phyloP scores from a whole-genome alignment of 768 basidiomycete species.

The Phallus indusiatus region DNA sequence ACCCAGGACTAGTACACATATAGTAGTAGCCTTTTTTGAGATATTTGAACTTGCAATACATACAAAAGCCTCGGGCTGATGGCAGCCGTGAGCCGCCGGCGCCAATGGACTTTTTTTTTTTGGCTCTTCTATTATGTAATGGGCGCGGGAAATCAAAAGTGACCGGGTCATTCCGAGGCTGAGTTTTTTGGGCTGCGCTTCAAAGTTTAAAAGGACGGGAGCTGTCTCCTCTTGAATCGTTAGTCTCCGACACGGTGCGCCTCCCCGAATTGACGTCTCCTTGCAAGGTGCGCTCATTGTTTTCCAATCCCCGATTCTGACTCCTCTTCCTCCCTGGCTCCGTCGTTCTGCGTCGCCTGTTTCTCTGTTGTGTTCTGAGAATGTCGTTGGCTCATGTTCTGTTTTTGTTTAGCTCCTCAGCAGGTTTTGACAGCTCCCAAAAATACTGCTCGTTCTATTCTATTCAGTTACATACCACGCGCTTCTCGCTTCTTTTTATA shows the following conservation, averaged over 20 bases:
- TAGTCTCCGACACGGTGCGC: slow-evolving; percentile 9
- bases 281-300: slow-evolving; percentile 6
- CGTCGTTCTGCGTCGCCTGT: not conserved
- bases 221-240: slow-evolving; percentile 9
- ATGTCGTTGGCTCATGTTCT: not conserved
- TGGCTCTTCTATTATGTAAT: not conserved
- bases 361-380: not conserved
- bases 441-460: not conserved
- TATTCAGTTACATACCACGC: not conserved
- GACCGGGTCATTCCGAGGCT: not conserved
- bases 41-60: not conserved
- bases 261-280: not conserved
- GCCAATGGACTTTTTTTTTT: not conserved
- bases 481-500: not conserved
- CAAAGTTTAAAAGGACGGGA: not conserved
- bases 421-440: not conserved
- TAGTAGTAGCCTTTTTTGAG: too few species aligned
- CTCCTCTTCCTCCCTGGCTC: not conserved
- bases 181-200: not conserved
- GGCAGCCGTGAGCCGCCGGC: too few species aligned
- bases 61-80: too few species aligned
- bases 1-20: not conserved
- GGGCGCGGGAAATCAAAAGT: not conserved
- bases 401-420: not conserved
- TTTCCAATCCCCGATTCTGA: not conserved